Evolutionary conservation across 2,329 filamentous ascomycete genomes (phyloP).

Genomic region (Metarhizium humberi): DNA sequence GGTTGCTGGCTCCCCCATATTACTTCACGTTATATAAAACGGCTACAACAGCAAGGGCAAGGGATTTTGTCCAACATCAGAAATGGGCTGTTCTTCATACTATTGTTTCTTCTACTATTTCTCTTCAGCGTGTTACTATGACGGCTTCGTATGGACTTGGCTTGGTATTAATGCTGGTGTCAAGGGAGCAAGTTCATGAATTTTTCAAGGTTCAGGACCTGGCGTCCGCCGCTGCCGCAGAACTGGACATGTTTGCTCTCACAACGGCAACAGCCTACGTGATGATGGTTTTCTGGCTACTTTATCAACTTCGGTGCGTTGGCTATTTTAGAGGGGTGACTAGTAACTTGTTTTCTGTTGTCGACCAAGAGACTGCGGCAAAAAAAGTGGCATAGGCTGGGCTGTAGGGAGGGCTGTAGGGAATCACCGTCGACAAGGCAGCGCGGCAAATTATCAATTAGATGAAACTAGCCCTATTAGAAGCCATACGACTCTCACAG

Average conservation of each 20-base stretch:
- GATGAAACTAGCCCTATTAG: no score
- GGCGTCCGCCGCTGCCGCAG: neutral
- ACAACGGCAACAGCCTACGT: neutral
- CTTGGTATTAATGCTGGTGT: neutral
- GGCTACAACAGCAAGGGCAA: neutral
- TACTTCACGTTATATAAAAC: neutral
- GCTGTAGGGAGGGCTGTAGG: no score
- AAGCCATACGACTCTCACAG: no score
- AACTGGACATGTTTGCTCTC: neutral
- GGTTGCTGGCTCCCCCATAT: neutral
- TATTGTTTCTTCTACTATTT: neutral
- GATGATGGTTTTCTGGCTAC: neutral
- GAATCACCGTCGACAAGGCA: no score
- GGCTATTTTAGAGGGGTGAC: neutral
- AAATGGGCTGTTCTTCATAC: neutral
- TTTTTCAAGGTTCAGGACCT: neutral
- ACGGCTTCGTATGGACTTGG: neutral
- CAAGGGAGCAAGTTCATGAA: neutral
- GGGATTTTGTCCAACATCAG: neutral
- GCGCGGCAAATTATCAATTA: no score
- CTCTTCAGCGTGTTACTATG: neutral
- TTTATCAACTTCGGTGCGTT: neutral
- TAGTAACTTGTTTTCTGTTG: neutral
- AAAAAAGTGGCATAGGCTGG: neutral
- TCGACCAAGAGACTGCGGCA: neutral